Conservation (phyloP, 2,329 filamentous ascomycete species). For the Curvularia spicifera region DNA sequence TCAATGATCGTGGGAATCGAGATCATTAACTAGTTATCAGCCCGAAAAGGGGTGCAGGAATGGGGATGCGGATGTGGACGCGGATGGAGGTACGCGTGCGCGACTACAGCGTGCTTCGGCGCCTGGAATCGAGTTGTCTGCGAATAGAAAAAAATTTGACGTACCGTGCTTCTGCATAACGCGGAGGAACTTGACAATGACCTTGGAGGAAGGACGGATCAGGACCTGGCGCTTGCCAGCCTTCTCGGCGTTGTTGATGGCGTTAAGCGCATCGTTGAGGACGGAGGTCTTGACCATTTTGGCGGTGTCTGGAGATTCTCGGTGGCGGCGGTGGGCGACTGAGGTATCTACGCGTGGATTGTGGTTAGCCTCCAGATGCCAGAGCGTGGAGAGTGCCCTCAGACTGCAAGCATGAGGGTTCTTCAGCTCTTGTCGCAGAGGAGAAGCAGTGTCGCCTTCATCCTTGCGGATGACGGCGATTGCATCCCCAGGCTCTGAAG, state of each 20-base stretch:
- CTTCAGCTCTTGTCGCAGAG: conserved; percentile 67
- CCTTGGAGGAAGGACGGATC: conserved; percentile 98
- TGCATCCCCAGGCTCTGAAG: conserved; percentile 60
- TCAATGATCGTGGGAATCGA: conserved; percentile 85
- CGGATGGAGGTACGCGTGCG: neutral
- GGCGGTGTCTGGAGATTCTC: conserved; percentile 77
- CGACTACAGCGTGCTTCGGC: neutral
- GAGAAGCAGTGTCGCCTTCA: conserved; percentile 55
- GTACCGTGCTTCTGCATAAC: conserved; percentile 99
- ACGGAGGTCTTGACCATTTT: conserved; percentile 99
- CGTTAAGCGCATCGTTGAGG: conserved; percentile 97
- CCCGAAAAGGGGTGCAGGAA: conserved; percentile 67
- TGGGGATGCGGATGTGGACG: conserved; percentile 24
- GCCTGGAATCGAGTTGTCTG: conserved; percentile 5
- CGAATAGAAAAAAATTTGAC: conserved; percentile 51
- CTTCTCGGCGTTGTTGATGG: conserved; percentile 99
- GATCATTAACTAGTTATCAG: conserved; percentile 99
- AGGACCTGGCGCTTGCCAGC: conserved; percentile 98
- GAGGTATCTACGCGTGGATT: conserved; percentile 62
- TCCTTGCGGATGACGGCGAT: conserved; percentile 45
- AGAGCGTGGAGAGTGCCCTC: conserved; percentile 72
- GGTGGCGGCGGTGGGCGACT: conserved; percentile 65
- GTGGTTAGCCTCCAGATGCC: conserved; percentile 69
- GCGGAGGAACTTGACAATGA: conserved; percentile 99
- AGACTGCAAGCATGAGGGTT: conserved; percentile 63